Conservation (phyloP, 768 basidiomycete genomes). For the Boletus tylopilopsis region DNA sequence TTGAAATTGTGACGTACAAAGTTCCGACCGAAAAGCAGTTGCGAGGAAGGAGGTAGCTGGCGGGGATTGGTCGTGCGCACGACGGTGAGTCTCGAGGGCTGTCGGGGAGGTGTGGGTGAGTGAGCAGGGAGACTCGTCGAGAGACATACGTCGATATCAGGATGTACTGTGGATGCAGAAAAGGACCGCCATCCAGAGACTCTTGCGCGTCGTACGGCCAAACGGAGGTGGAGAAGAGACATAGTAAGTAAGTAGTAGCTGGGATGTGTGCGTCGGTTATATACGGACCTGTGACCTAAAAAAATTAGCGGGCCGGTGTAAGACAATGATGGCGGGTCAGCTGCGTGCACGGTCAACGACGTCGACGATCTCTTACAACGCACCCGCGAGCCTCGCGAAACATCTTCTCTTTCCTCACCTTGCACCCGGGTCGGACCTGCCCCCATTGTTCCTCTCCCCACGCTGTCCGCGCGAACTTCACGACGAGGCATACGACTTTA, state of each 20-base stretch:
- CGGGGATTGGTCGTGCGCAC: constrained; percentile 49
- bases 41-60: constrained; percentile 57
- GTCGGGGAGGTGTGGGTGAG: background rate
- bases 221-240: constrained; percentile 13
- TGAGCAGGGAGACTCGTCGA: background rate
- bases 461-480: constrained; percentile 51
- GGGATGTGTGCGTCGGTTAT: constrained; percentile 16
- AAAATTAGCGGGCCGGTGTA: no score
- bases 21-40: constrained; percentile 79
- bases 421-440: constrained; percentile 40
- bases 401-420: constrained; percentile 65
- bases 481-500: constrained; percentile 59
- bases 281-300: constrained; percentile 8
- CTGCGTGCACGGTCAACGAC: constrained; percentile 16
- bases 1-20: constrained; percentile 50
- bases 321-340: constrained; percentile 5
- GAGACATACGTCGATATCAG: constrained; percentile 50
- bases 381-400: constrained; percentile 38
- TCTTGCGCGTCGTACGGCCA: constrained; percentile 9
- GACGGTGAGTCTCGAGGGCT: constrained; percentile 56
- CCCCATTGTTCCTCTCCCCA: constrained; percentile 49
- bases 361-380: constrained; percentile 20
- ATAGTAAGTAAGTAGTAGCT: constrained; percentile 8
- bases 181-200: constrained; percentile 11
- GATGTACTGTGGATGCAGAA: constrained; percentile 29